These are phyloP conservation scores for Pythium apleroticum DNA, from an alignment of 352 stramenopile species.

Conservation along the genomic window DNA sequence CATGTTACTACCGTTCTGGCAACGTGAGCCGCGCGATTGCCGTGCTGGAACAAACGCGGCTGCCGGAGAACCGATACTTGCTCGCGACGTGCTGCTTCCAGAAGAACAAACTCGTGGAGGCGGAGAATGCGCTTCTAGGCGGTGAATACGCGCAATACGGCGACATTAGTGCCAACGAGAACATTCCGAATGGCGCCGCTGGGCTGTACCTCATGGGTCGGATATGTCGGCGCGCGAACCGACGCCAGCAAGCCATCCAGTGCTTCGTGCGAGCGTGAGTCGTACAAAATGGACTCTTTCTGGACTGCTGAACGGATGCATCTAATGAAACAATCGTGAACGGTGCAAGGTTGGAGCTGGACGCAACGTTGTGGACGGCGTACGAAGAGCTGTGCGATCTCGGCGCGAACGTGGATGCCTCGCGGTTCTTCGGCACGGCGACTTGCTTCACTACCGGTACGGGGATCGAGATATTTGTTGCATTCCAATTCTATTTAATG, in stretches of 20 bases:
- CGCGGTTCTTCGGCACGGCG: constrained; percentile 57
- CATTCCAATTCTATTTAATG: background rate
- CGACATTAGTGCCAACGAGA: constrained; percentile 33
- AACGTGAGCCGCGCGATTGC: constrained; percentile 49
- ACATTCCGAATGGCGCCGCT: constrained; percentile 84
- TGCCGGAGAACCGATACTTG: constrained; percentile 61
- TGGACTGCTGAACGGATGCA: too few species aligned
- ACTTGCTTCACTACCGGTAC: constrained; percentile 34
- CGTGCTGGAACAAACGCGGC: constrained; percentile 45
- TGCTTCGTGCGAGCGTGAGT: constrained; percentile 89
- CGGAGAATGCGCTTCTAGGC: constrained; percentile 90
- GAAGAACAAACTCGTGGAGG: constrained; percentile 70
- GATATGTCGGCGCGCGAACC: constrained; percentile 88
- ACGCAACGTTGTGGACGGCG: constrained; percentile 91
- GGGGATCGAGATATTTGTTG: background rate
- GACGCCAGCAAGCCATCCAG: constrained; percentile 86
- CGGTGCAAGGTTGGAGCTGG: constrained; percentile 72
- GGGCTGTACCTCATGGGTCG: constrained; percentile 91
- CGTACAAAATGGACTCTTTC: background rate
- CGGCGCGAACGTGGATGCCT: constrained; percentile 68
- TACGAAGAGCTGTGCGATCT: constrained; percentile 94
- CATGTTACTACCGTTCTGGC: constrained; percentile 65
- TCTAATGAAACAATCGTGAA: background rate
- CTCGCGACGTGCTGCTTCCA: constrained; percentile 76
- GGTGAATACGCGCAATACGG: constrained; percentile 29